Base-by-base conservation (phyloP, 176 grass and related monocot species). In the Ensete ventricosum region DNA sequence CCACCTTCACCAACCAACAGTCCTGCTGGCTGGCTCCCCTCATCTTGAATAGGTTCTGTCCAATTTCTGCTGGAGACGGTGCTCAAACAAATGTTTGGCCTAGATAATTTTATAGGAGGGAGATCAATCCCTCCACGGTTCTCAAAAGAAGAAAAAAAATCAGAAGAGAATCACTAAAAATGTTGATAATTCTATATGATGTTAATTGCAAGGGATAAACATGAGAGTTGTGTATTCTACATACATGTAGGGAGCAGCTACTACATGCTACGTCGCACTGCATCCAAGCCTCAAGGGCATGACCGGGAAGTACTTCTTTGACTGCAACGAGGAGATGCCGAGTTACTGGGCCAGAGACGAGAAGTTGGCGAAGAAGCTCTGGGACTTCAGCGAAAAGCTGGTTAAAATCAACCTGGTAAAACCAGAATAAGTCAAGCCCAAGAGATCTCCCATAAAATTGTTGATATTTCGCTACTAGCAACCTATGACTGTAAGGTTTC, bases 381-480 rank as follows among this genome's bases (percentile, higher is more conserved):
- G 94, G 94, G 76, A 87, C 12, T 88, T 89, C 77, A 91, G 94
- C 53, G 88, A 93, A 72, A 62, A 89, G 72, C 88, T 98, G 60
- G 80, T 93, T 78, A 89, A 83, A n/a, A n/a, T 89, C 77, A 48
- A 73, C 72, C 3, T 62, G 91, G 24, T 93, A 82, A 87, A 78
- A 72, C 55, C 17, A 19, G 67, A 69, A 59, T 49, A 43, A 43
- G 34, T 6, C 34, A 6, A 43, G 34, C 4, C 34, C 5, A 43
- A 43, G 34, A 43, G 34, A 43, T 43, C 34, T 43, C 34, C 34
- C 34, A 6, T 43, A 43, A 43, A 43, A 43, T 43, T 43, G 34
- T 43, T 6, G 34, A 43, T 43, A 43, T 43, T 43, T 43, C 34
- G 4, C 34, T 43, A 6, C 34, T 43, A 43, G 34, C 34, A 6